These are phyloP conservation scores for Colletotrichum viniferum DNA, from an alignment of 2,329 filamentous ascomycete species.

Conservation along the genomic window DNA sequence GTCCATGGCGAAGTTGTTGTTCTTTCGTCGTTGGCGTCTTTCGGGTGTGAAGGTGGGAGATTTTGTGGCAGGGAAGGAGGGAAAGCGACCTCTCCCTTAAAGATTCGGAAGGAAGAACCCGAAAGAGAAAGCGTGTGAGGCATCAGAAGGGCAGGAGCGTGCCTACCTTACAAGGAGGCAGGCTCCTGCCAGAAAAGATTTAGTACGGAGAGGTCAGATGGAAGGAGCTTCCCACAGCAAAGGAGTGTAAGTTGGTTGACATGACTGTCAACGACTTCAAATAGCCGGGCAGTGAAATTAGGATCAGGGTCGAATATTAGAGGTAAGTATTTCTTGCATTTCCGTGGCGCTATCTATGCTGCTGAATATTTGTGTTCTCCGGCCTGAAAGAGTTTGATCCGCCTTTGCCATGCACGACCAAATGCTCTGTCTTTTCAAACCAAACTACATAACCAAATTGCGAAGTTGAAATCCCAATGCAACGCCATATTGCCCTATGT, in stretches of 20 bases:
- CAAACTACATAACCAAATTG: not conserved
- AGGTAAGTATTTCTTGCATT: accelerated
- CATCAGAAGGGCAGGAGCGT: accelerated
- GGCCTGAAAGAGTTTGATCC: accelerated
- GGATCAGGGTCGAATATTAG: not conserved
- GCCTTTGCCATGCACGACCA: accelerated
- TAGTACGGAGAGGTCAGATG: accelerated
- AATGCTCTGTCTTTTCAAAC: not conserved
- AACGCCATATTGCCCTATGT: accelerated
- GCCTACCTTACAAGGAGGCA: not conserved
- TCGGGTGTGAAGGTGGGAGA: not conserved
- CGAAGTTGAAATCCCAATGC: not conserved
- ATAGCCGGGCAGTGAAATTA: not conserved
- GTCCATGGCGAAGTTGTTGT: not conserved
- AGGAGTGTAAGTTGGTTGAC: accelerated
- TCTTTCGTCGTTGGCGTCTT: not conserved
- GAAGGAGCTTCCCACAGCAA: not conserved
- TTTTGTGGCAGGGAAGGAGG: not conserved
- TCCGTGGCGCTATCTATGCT: not conserved
- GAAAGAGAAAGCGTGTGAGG: not conserved
- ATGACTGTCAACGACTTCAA: accelerated
- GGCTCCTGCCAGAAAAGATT: not conserved
- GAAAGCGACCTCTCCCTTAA: accelerated
- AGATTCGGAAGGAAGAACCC: not conserved
- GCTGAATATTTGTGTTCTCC: not conserved